Percentiles rank a stretch among this genome's conserved stretches.
Conservation (phyloP, 2,329 filamentous ascomycete species). For the Fusarium dimerum region DNA sequence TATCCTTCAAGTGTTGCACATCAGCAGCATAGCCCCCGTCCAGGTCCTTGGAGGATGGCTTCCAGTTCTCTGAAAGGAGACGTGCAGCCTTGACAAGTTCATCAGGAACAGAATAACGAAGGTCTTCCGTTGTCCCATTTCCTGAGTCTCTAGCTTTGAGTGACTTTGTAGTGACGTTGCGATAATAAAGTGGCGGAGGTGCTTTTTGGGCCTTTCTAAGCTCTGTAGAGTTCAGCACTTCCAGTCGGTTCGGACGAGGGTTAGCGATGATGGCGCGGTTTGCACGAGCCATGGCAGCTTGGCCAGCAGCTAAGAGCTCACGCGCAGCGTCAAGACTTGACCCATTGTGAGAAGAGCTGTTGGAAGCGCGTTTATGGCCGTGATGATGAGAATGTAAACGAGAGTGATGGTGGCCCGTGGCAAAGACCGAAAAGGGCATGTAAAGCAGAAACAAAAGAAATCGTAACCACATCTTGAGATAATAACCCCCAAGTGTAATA, state of each 20-base stretch:
- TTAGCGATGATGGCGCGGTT: constrained; percentile 7
- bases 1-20: constrained; percentile 2
- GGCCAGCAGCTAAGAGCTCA: constrained; percentile 2
- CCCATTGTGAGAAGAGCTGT: constrained; percentile 4
- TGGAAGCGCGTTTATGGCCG: constrained; percentile 2
- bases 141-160: constrained; percentile 1
- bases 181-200: constrained; percentile 7
- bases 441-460: constrained; percentile 6
- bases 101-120: constrained; percentile 7
- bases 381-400: constrained; percentile 3
- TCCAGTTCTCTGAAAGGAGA: constrained; percentile 7
- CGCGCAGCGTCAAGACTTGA: constrained; percentile 1
- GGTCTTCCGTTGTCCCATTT: neutral
- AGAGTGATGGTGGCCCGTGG: constrained; percentile 3
- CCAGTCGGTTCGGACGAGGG: constrained; percentile 5
- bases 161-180: constrained; percentile 3
- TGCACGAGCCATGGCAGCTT: constrained; percentile 7
- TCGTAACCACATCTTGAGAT: constrained; percentile 4
- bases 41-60: constrained; percentile 2
- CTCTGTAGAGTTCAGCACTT: constrained; percentile 9
- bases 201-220: constrained; percentile 3
- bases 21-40: constrained; percentile 4
- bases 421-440: constrained; percentile 4
- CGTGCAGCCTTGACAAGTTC: constrained; percentile 10
- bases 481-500: neutral